These are phyloP conservation scores for Camellia granthamiana DNA, from an alignment of 148 eudicot species.

Conservation along the genomic window DNA sequence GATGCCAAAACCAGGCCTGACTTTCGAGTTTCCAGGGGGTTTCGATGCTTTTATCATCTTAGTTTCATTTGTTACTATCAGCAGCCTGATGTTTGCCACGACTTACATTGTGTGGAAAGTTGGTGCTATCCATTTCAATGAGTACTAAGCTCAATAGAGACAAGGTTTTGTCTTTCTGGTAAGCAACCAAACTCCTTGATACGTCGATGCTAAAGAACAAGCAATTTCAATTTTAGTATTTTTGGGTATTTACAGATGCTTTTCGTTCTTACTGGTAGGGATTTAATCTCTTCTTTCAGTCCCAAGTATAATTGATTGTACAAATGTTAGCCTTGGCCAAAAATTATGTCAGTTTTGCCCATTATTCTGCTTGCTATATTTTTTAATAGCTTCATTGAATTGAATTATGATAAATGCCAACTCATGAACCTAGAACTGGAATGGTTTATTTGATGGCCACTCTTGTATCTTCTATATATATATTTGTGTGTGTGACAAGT, in stretches of 20 bases:
- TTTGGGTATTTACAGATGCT: not conserved
- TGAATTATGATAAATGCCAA: not conserved
- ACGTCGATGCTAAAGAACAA: not conserved
- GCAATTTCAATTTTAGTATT: not conserved
- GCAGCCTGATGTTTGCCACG: constrained; percentile 85
- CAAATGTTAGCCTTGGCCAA: constrained; percentile 8
- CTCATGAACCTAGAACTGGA: no score
- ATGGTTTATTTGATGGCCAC: no score
- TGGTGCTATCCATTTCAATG: constrained; percentile 94
- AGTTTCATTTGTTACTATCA: constrained; percentile 72
- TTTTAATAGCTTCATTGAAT: not conserved
- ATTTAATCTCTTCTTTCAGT: not conserved
- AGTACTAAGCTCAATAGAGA: constrained; percentile 31
- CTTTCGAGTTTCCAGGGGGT: constrained; percentile 80
- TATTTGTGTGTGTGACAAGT: no score
- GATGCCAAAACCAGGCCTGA: constrained; percentile 76
- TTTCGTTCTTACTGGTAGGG: not conserved
- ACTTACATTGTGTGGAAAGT: constrained; percentile 91
- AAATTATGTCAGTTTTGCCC: not conserved
- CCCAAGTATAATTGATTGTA: constrained; percentile 1
- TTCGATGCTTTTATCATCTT: constrained; percentile 52
- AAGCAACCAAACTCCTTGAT: not conserved
- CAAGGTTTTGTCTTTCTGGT: not conserved
- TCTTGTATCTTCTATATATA: no score
- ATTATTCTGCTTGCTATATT: not conserved